phyloP scores from a whole-genome alignment of 495 filamentous ascomycete genomes.

The Daldinia bambusicola region DNA sequence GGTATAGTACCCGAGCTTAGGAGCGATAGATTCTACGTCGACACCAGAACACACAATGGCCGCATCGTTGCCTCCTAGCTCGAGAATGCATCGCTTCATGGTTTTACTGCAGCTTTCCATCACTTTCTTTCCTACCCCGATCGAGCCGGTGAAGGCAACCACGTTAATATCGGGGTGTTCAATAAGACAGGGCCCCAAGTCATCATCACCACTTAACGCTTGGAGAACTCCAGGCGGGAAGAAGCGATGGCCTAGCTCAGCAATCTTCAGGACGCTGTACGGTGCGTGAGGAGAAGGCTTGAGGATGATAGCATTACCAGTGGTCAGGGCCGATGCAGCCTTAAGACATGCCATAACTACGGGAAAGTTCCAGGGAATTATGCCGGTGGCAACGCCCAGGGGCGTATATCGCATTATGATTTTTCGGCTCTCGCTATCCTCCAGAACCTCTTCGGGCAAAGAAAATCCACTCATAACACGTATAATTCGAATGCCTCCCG shows the following conservation, averaged over 20 bases:
- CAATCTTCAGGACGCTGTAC: constrained; percentile 68
- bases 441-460: too few species aligned
- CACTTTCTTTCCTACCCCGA: neutral
- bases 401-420: constrained; percentile 55
- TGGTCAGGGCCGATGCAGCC: constrained; percentile 58
- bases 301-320: constrained; percentile 63
- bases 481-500: too few species aligned
- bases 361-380: constrained; percentile 67
- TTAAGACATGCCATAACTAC: constrained; percentile 58
- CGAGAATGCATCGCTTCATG: constrained; percentile 66
- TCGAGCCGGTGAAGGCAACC: neutral
- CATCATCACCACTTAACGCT: neutral
- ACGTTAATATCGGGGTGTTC: neutral
- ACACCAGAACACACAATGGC: constrained; percentile 68
- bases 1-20: constrained; percentile 58
- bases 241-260: constrained; percentile 62
- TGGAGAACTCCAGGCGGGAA: constrained; percentile 46
- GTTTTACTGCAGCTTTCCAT: constrained; percentile 61
- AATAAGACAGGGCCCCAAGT: neutral
- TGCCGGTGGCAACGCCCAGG: constrained; percentile 57
- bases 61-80: constrained; percentile 69
- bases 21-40: constrained; percentile 58
- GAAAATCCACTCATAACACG: too few species aligned
- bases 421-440: constrained; percentile 46
- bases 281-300: constrained; percentile 68